These are phyloP conservation scores for Astrothelium subdiscretum DNA, from an alignment of 495 filamentous ascomycete genomes.

Conservation along the genomic window DNA sequence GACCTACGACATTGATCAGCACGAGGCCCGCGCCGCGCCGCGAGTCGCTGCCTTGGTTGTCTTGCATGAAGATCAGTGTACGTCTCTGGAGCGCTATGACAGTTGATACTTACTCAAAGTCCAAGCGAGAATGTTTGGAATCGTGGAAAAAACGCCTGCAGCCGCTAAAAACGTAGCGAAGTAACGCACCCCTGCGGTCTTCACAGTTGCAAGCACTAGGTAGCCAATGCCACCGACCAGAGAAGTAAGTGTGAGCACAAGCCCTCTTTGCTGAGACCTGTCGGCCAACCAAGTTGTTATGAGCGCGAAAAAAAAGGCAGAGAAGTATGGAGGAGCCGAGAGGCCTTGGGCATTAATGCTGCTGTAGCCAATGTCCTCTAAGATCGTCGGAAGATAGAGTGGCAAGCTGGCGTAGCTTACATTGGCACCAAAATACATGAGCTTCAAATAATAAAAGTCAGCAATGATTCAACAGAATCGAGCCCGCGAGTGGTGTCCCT, in stretches of 20 bases:
- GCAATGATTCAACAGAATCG: background rate
- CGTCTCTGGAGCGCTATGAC: background rate
- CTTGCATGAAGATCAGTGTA: background rate
- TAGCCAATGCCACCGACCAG: conserved; percentile 63
- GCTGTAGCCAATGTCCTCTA: conserved; percentile 66
- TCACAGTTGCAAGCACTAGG: conserved; percentile 26
- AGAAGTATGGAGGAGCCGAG: conserved; percentile 66
- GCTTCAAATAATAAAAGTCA: conserved; percentile 19
- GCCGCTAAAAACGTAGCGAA: conserved; percentile 17
- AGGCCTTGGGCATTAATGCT: conserved; percentile 65
- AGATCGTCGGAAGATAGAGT: conserved; percentile 70
- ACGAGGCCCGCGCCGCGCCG: conserved; percentile 60
- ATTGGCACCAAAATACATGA: conserved; percentile 45
- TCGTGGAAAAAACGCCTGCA: conserved; percentile 18
- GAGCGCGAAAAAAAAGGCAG: conserved; percentile 59
- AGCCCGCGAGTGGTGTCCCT: background rate
- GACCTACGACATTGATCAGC: conserved; percentile 58
- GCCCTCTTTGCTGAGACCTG: conserved; percentile 54
- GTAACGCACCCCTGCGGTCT: conserved; percentile 15
- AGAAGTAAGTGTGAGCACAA: conserved; percentile 51
- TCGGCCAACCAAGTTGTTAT: conserved; percentile 43
- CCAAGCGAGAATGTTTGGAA: conserved; percentile 56
- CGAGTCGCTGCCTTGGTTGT: conserved; percentile 64
- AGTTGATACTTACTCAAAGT: conserved; percentile 35
- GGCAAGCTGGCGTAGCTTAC: conserved; percentile 61